Evolutionary conservation across 2,329 filamentous ascomycete genomes (phyloP).

Genomic region (Aspergillus nomiae): DNA sequence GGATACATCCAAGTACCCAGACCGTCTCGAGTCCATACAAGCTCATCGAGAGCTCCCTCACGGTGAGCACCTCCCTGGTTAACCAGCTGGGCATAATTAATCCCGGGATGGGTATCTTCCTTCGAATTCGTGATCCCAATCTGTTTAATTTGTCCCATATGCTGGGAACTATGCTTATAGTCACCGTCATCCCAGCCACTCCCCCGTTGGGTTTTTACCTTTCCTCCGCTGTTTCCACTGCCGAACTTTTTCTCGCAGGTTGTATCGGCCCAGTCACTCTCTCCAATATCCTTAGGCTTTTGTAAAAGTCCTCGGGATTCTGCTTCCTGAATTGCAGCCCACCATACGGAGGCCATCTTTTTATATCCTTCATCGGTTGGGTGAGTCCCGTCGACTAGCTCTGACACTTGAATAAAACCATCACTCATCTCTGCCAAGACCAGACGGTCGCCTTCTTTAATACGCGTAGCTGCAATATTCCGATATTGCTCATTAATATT

Average conservation of each 20-base stretch:
- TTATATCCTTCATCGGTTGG: slow-evolving; percentile 25
- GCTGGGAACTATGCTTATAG: not conserved
- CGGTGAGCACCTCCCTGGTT: not conserved
- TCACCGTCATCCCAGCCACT: not conserved
- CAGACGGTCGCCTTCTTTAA: slow-evolving; percentile 19
- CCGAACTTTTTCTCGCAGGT: not conserved
- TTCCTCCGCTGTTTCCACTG: not conserved
- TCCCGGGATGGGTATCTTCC: not conserved
- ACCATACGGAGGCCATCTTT: slow-evolving; percentile 32
- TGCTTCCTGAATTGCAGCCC: slow-evolving; percentile 26
- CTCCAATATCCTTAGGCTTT: not conserved
- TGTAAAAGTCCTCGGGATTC: slow-evolving; percentile 19
- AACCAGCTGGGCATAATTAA: not conserved
- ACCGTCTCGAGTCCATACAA: not conserved
- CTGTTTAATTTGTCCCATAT: not conserved
- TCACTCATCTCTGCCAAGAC: slow-evolving; percentile 30
- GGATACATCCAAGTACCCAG: not conserved
- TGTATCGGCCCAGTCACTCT: not conserved
- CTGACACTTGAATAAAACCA: slow-evolving; percentile 15
- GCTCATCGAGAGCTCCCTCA: not conserved
- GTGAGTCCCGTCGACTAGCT: slow-evolving; percentile 25
- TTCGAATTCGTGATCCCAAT: not conserved
- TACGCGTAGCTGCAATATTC: slow-evolving; percentile 22
- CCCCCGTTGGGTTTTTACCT: not conserved
- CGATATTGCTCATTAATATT: slow-evolving; percentile 31